Evolutionary conservation across 305 asterid species (phyloP).

Genomic region (Rubia tinctorum): DNA sequence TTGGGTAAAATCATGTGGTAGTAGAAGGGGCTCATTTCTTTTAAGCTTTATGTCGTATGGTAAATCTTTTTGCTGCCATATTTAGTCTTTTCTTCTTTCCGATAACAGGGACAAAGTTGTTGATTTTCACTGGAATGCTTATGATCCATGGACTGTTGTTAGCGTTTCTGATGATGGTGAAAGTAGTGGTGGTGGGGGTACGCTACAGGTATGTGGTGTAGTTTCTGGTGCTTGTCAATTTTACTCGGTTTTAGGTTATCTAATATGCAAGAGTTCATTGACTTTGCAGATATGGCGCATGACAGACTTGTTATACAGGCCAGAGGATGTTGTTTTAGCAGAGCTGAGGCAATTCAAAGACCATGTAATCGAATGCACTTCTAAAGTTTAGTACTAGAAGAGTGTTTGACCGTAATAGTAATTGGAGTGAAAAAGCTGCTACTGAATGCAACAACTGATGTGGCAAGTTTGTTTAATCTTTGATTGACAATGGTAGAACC

Average conservation of each 20-base stretch:
- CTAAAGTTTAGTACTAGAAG: conserved; percentile 34
- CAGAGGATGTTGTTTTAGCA: conserved; percentile 67
- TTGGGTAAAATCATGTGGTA: not conserved
- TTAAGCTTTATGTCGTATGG: not conserved
- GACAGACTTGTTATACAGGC: conserved; percentile 85
- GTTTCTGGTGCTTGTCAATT: not conserved
- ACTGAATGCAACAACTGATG: not conserved
- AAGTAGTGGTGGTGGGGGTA: conserved; percentile 90
- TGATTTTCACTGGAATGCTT: conserved; percentile 90
- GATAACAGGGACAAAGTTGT: conserved; percentile 79
- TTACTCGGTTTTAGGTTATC: not conserved
- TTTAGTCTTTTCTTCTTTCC: not conserved
- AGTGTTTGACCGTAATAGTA: not conserved
- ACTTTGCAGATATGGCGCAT: conserved; percentile 87
- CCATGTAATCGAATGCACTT: conserved; percentile 67
- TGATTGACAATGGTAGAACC: not conserved
- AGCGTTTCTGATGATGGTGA: conserved; percentile 95
- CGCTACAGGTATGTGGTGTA: conserved; percentile 62
- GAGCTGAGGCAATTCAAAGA: conserved; percentile 88
- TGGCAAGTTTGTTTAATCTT: not conserved
- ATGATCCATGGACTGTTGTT: conserved; percentile 91
- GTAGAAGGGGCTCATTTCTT: not conserved
- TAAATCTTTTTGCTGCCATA: not conserved
- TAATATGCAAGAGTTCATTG: not conserved
- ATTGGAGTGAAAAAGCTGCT: not conserved